Evolutionary conservation across 1,284 basidiomycete genomes (phyloP), one percentile per base, ranked within the genome.

Genomic region (Grifola frondosa): DNA sequence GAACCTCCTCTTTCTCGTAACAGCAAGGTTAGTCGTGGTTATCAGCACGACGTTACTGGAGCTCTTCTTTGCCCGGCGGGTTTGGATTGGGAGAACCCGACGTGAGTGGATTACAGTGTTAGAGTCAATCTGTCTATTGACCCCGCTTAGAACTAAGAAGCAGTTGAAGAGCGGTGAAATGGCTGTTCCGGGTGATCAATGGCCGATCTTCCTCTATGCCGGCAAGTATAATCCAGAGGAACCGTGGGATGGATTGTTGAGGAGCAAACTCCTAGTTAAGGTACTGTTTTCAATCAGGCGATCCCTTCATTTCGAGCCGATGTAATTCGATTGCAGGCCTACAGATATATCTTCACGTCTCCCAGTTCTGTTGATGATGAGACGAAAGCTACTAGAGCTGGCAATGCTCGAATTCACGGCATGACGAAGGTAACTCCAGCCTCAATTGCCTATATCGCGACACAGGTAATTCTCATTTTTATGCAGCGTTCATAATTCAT

Each of bases 281-380:
- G 53, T 53, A 21, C n/a, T 20, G 52, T 47, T 20, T 19, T 1
- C 15, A 5, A 4, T 21, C n/a, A 12, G 16, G 22, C 49, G 46
- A n/a, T n/a, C n/a, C n/a, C n/a, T n/a, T n/a, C n/a, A n/a, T n/a
- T n/a, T n/a, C n/a, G n/a, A n/a, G n/a, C n/a, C n/a, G n/a, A n/a
- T n/a, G n/a, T n/a, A n/a, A n/a, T n/a, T n/a, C n/a, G n/a, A n/a
- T n/a, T n/a, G n/a, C n/a, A n/a, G n/a, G n/a, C n/a, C n/a, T n/a
- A n/a, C n/a, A n/a, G n/a, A n/a, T n/a, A n/a, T n/a, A n/a, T n/a
- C n/a, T n/a, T n/a, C n/a, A n/a, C n/a, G n/a, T n/a, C n/a, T n/a
- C n/a, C n/a, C n/a, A n/a, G n/a, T n/a, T n/a, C n/a, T n/a, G 48
- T 55, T 4, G 42, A 53, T n/a, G 39, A 37, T 23, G 48, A 48